phyloP scores from a whole-genome alignment of 2,329 filamentous ascomycete species.

The Pochonia chlamydosporia region DNA sequence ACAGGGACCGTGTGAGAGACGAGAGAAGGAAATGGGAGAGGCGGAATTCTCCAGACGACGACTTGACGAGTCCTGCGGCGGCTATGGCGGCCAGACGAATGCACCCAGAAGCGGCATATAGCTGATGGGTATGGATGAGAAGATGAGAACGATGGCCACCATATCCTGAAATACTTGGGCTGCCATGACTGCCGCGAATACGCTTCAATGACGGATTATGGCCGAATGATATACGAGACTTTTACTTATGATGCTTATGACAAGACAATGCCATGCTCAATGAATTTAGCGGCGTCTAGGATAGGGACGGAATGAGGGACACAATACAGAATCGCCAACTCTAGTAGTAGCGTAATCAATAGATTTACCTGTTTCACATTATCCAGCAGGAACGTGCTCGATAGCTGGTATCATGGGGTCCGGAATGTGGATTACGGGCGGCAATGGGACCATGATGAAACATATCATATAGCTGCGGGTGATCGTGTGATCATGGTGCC shows the following conservation, averaged over 20 bases:
- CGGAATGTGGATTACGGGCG: no score
- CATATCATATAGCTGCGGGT: no score
- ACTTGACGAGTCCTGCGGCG: slow-evolving; percentile 23
- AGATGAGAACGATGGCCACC: not conserved
- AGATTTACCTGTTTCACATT: no score
- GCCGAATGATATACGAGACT: slow-evolving; percentile 31
- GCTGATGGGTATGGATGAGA: slow-evolving; percentile 8
- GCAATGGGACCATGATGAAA: no score
- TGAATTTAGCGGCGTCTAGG: not conserved
- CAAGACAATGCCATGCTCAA: not conserved
- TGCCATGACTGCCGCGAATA: no score
- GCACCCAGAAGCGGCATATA: slow-evolving; percentile 29
- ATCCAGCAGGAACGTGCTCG: no score
- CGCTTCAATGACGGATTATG: not conserved
- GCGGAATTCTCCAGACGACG: slow-evolving; percentile 24
- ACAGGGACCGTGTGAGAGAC: slow-evolving; percentile 25
- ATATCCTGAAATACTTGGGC: not conserved
- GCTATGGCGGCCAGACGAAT: slow-evolving; percentile 21
- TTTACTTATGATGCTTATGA: slow-evolving; percentile 20
- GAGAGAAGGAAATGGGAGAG: slow-evolving; percentile 30
- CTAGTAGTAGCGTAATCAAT: no score
- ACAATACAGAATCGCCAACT: no score
- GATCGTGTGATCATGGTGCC: no score
- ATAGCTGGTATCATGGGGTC: no score
- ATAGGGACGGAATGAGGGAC: no score